Evolutionary conservation across 2,329 filamentous ascomycete species (phyloP).

Genomic region (Venturiaceae sp.): DNA sequence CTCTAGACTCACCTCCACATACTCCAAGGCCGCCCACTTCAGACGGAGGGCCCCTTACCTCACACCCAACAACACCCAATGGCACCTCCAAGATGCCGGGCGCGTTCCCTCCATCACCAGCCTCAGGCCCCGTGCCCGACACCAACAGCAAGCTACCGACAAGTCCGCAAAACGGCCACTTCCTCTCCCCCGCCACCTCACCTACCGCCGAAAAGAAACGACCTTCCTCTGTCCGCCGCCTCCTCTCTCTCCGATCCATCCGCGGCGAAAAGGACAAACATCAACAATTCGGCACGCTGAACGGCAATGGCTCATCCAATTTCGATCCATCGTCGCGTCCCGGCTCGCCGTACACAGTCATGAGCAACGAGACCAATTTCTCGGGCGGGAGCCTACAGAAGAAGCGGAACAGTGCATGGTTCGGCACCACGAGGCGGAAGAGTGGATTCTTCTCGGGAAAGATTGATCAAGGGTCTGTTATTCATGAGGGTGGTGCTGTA

Average conservation of each 20-base stretch:
- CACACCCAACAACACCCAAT: conserved; percentile 27
- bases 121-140: neutral
- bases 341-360: conserved; percentile 10
- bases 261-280: conserved; percentile 4
- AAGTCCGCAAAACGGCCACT: neutral
- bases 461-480: conserved; percentile 15
- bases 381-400: conserved; percentile 15
- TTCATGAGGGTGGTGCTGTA: conserved; percentile 15
- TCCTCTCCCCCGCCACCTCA: conserved; percentile 19
- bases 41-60: conserved; percentile 28
- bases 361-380: conserved; percentile 14
- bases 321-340: neutral
- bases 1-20: conserved; percentile 25
- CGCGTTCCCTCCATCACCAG: neutral
- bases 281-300: neutral
- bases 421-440: conserved; percentile 23
- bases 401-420: conserved; percentile 25
- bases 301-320: neutral
- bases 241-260: conserved; percentile 23
- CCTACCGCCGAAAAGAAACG: conserved; percentile 18
- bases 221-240: conserved; percentile 29
- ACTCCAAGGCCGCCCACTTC: conserved; percentile 20
- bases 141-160: conserved; percentile 1
- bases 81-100: conserved; percentile 1
- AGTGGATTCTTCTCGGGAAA: conserved; percentile 22